Evolutionary conservation across 2,329 filamentous ascomycete species (phyloP), one percentile per base, ranked within the genome.

Genomic region (Sporothrix euskadiensis): DNA sequence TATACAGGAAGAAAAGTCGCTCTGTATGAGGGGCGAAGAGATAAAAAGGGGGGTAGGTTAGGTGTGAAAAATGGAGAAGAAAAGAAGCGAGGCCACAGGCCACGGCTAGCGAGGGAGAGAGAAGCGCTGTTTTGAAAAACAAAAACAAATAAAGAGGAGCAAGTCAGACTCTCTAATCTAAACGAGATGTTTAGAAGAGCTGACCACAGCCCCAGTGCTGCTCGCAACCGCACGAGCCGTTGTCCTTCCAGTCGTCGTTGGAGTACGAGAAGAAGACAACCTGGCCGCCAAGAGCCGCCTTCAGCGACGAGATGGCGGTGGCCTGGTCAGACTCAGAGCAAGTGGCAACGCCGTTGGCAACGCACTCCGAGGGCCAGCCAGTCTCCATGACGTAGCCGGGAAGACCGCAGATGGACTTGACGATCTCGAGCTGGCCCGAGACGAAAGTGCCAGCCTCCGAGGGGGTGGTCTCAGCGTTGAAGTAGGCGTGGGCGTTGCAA

Each of bases 401-500:
- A 85, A 92, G 92, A 80, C 87, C 88, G 88, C 95, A 98, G 78
- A 93, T 78, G 63, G 82, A 81, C 80, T 89, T 84, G 76, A 97
- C 90, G 76, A 92, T 85, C 65, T 89, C 84, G 76, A 97, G 88
- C 87, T 97, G 94, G 78, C 85, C 80, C 77, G 86, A 83, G 78
- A 94, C 92, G 82, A 98, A 98, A 71, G 84, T 81, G 80, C 95
- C 95, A 72, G 94, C 94, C 69, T 87, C 79, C 4, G 83, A 79
- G 75, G 94, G 88, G 32, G 83, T 80, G 76, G 91, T 87, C 74
- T 87, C 84, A 63, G 89, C 81, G 86, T 97, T 97, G 91, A 98
- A 98, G 91, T 92, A 98, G 78, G 94, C 90, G 85, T 98, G 94
- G 79, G 97, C 90, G 88, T 98, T 97, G 83, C 89, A 90, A 82